A percentile compares a stretch with the other conserved stretches of the same genome.
Conservation (phyloP, 306 rosid genomes). For the Quercus gilva region DNA sequence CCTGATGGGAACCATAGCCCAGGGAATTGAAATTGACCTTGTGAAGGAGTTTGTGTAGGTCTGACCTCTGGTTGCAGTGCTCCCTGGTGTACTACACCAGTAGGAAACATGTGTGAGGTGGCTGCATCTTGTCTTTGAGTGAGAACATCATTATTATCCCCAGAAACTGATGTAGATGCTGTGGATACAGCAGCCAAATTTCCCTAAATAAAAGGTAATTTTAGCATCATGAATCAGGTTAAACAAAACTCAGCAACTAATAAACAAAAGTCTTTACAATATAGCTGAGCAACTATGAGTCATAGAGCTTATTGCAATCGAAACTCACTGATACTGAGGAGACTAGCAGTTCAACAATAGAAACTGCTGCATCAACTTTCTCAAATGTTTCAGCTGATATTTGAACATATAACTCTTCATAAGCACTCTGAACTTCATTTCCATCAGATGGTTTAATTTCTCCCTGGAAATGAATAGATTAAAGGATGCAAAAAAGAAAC, state of each 20-base stretch:
- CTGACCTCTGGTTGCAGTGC: constrained; percentile 39
- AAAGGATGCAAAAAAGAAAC: constrained; percentile 12
- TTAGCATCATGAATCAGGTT: constrained; percentile 13
- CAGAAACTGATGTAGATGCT: constrained; percentile 41
- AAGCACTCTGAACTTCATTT: constrained; percentile 44
- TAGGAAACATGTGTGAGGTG: constrained; percentile 31
- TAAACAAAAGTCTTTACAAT: not conserved
- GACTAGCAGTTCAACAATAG: constrained; percentile 74
- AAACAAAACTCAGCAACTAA: not conserved
- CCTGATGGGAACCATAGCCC: constrained; percentile 56
- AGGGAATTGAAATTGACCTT: constrained; percentile 49
- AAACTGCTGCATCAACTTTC: constrained; percentile 85
- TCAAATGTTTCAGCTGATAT: constrained; percentile 88
- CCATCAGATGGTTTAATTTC: constrained; percentile 67
- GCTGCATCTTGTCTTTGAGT: constrained; percentile 35
- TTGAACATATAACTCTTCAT: constrained; percentile 63
- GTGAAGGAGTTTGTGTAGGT: constrained; percentile 34
- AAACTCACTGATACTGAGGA: constrained; percentile 83
- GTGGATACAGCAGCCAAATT: constrained; percentile 56
- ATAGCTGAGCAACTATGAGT: constrained; percentile 9
- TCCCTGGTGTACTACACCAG: constrained; percentile 38
- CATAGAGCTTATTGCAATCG: constrained; percentile 15
- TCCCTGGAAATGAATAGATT: constrained; percentile 34
- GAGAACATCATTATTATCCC: constrained; percentile 29
- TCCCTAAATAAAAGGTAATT: constrained; percentile 50